These are phyloP conservation scores for Ambrosia artemisiifolia DNA, from an alignment of 129 eudicot species.

Conservation along the genomic window DNA sequence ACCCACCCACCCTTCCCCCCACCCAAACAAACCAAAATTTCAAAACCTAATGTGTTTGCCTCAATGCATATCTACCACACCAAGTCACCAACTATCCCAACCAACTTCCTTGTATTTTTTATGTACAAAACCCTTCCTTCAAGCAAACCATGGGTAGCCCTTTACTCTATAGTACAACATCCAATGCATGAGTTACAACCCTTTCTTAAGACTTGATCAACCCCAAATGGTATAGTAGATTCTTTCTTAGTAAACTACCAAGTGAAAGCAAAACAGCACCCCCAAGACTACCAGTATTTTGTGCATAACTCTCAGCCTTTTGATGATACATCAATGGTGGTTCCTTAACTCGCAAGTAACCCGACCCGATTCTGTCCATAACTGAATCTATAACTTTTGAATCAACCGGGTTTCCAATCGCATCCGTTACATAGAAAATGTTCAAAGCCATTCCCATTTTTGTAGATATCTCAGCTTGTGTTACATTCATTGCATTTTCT, in stretches of 20 bases:
- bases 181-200: background rate
- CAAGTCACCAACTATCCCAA: slow-evolving; percentile 29
- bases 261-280: slow-evolving; percentile 73
- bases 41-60: slow-evolving; percentile 19
- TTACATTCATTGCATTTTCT: slow-evolving; percentile 84
- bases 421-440: slow-evolving; percentile 75
- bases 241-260: slow-evolving; percentile 76
- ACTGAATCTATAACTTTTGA: slow-evolving; percentile 58
- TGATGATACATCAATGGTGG: slow-evolving; percentile 42
- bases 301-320: slow-evolving; percentile 40
- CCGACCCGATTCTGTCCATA: slow-evolving; percentile 54
- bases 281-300: slow-evolving; percentile 33
- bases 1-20: background rate
- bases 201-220: slow-evolving; percentile 57
- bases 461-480: slow-evolving; percentile 86
- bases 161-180: slow-evolving; percentile 2
- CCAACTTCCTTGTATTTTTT: slow-evolving; percentile 4
- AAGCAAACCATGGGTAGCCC: slow-evolving; percentile 3
- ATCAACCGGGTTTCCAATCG: slow-evolving; percentile 53
- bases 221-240: slow-evolving; percentile 65
- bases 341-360: slow-evolving; percentile 69
- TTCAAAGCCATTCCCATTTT: slow-evolving; percentile 47
- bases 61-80: slow-evolving; percentile 10
- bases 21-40: background rate
- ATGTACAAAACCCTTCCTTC: slow-evolving; percentile 17